A percentile compares a stretch with the other conserved stretches of the same genome.
These are phyloP conservation scores for Besnoitia besnoiti DNA, from an alignment of 169 alveolate genomes.

Conservation along the genomic window DNA sequence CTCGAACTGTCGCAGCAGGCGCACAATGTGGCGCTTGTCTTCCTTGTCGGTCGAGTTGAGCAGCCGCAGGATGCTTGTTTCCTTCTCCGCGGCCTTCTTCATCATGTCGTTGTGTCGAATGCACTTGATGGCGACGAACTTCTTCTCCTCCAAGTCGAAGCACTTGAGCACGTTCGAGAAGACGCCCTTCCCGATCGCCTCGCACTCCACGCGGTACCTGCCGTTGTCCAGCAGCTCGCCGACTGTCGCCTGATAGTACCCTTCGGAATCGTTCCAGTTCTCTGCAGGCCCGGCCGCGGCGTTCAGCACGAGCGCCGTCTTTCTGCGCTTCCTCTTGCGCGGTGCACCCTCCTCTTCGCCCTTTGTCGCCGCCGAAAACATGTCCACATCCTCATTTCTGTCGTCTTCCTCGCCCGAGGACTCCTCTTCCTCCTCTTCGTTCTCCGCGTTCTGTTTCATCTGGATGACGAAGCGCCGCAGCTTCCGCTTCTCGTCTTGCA, in stretches of 20 bases:
- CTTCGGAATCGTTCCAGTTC: constrained; percentile 66
- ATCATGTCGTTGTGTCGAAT: constrained; percentile 87
- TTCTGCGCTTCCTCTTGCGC: neutral
- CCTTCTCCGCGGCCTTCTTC: constrained; percentile 92
- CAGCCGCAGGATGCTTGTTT: constrained; percentile 80
- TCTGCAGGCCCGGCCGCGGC: constrained; percentile 50
- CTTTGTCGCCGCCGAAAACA: constrained; percentile 47
- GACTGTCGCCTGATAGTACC: constrained; percentile 80
- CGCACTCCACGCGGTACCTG: constrained; percentile 84
- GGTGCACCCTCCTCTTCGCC: neutral
- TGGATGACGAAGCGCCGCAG: constrained; percentile 66
- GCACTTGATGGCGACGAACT: constrained; percentile 56
- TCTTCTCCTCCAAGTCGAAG: constrained; percentile 40
- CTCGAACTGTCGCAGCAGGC: constrained; percentile 80
- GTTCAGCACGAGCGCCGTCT: neutral
- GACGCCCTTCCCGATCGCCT: constrained; percentile 89
- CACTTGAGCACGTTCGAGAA: constrained; percentile 78
- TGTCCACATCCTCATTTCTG: constrained; percentile 58
- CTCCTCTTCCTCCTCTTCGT: neutral
- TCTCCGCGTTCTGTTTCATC: constrained; percentile 65
- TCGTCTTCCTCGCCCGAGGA: constrained; percentile 28
- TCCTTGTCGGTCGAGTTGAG: constrained; percentile 86
- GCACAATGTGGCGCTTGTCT: constrained; percentile 81
- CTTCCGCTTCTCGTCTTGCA: constrained; percentile 66
- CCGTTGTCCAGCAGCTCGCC: constrained; percentile 86